Percentiles rank a stretch among this genome's conserved stretches.
Evolutionary conservation across 2,329 filamentous ascomycete genomes (phyloP).

Genomic region (Clonostachys sp.): DNA sequence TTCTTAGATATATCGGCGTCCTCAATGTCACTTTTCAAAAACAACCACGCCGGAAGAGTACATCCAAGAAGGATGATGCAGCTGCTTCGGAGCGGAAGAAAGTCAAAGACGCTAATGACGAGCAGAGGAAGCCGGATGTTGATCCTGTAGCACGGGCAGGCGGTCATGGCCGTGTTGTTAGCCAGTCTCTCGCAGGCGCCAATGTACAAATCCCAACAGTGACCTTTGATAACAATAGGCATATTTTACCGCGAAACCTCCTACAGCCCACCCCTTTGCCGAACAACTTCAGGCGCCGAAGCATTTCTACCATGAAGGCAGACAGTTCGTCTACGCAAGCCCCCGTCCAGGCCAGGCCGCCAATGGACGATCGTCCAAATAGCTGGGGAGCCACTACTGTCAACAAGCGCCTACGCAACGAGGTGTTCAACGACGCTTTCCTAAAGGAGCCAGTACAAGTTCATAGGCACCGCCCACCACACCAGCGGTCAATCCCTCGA

Average conservation of each 20-base stretch:
- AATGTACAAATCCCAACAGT: constrained; percentile 76
- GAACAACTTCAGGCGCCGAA: constrained; percentile 22
- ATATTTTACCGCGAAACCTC: constrained; percentile 84
- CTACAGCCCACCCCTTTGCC: constrained; percentile 55
- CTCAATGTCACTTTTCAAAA: constrained; percentile 95
- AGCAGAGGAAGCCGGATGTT: constrained; percentile 1
- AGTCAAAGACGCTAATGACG: constrained; percentile 17
- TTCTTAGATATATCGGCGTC: constrained; percentile 84
- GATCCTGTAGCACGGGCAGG: not conserved
- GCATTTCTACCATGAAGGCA: constrained; percentile 20
- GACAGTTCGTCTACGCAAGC: constrained; percentile 4
- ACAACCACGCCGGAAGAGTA: constrained; percentile 62
- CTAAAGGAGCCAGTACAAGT: constrained; percentile 77
- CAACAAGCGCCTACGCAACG: constrained; percentile 81
- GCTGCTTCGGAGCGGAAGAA: constrained; percentile 26
- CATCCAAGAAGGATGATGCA: constrained; percentile 43
- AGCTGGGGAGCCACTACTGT: constrained; percentile 91
- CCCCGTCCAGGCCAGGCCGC: constrained; percentile 17
- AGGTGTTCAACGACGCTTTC: constrained; percentile 91
- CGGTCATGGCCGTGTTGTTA: constrained; percentile 40
- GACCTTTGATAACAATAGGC: constrained; percentile 88
- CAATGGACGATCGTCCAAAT: constrained; percentile 52
- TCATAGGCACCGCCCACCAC: constrained; percentile 70
- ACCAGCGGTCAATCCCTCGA: constrained; percentile 60
- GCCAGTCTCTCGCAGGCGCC: constrained; percentile 69